Percentiles rank a stretch among this genome's conserved stretches.
phyloP scores from a whole-genome alignment of 805 yeast species.

The Kuraishia cidri region DNA sequence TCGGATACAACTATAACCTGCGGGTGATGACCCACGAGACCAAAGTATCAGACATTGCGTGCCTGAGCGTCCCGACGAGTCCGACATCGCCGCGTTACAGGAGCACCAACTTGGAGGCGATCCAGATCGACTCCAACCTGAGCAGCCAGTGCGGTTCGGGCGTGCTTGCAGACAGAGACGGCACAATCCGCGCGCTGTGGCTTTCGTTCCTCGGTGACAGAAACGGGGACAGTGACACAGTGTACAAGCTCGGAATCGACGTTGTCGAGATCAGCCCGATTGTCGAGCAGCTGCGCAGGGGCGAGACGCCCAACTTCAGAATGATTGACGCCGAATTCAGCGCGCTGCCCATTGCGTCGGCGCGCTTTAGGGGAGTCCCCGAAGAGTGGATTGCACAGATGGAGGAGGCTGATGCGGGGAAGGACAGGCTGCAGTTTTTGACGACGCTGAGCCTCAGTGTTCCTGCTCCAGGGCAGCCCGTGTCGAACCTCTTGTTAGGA shows the following conservation, averaged over 20 bases:
- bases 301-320: slow-evolving; percentile 43
- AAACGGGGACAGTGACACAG: slow-evolving; percentile 48
- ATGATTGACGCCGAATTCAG: slow-evolving; percentile 76
- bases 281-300: slow-evolving; percentile 42
- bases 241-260: slow-evolving; percentile 70
- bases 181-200: slow-evolving; percentile 81
- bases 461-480: slow-evolving; percentile 15
- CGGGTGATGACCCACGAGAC: slow-evolving; percentile 70
- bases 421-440: slow-evolving; percentile 66
- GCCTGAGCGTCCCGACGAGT: slow-evolving; percentile 65
- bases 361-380: slow-evolving; percentile 81
- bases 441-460: slow-evolving; percentile 54
- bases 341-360: slow-evolving; percentile 59
- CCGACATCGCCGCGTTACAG: slow-evolving; percentile 70
- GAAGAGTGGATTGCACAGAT: slow-evolving; percentile 70
- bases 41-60: slow-evolving; percentile 65
- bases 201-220: slow-evolving; percentile 74
- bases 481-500: slow-evolving; percentile 41
- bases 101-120: slow-evolving; percentile 75
- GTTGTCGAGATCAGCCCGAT: slow-evolving; percentile 55
- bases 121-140: slow-evolving; percentile 63
- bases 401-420: slow-evolving; percentile 41
- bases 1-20: slow-evolving; percentile 69
- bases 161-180: slow-evolving; percentile 66
- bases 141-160: slow-evolving; percentile 76